phyloP scores from a whole-genome alignment of 768 basidiomycete species.

The Lactarius vividus region DNA sequence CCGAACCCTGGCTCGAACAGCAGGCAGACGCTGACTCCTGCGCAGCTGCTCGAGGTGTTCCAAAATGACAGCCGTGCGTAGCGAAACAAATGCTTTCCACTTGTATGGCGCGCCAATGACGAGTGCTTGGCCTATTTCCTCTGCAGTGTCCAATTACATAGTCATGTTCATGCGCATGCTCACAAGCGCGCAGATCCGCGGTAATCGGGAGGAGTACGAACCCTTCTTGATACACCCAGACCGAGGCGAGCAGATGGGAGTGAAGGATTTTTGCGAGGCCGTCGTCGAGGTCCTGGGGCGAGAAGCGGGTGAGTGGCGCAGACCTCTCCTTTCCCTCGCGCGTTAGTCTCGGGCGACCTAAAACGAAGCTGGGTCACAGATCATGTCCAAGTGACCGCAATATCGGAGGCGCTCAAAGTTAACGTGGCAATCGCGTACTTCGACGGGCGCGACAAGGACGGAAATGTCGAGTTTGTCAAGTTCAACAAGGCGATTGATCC shows the following conservation, averaged over 20 bases:
- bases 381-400: slow-evolving; percentile 77
- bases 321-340: neutral
- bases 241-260: slow-evolving; percentile 51
- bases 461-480: slow-evolving; percentile 63
- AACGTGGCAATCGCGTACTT: slow-evolving; percentile 78
- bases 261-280: slow-evolving; percentile 67
- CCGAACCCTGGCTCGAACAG: slow-evolving; percentile 32
- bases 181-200: slow-evolving; percentile 79
- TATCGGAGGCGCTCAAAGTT: slow-evolving; percentile 63
- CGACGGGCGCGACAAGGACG: slow-evolving; percentile 54
- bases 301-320: slow-evolving; percentile 58
- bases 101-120: neutral
- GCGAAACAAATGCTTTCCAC: slow-evolving; percentile 39
- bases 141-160: slow-evolving; percentile 63
- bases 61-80: slow-evolving; percentile 36
- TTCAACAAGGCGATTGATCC: slow-evolving; percentile 51
- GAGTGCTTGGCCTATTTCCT: neutral
- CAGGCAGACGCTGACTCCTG: slow-evolving; percentile 36
- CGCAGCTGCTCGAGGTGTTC: slow-evolving; percentile 49
- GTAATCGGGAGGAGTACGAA: slow-evolving; percentile 56
- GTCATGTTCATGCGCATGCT: slow-evolving; percentile 79
- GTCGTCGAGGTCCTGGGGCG: slow-evolving; percentile 77
- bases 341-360: neutral
- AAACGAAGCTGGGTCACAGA: slow-evolving; percentile 42
- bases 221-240: slow-evolving; percentile 80